phyloP scores from a whole-genome alignment of 306 rosid species.

The Crataegus laevigata region DNA sequence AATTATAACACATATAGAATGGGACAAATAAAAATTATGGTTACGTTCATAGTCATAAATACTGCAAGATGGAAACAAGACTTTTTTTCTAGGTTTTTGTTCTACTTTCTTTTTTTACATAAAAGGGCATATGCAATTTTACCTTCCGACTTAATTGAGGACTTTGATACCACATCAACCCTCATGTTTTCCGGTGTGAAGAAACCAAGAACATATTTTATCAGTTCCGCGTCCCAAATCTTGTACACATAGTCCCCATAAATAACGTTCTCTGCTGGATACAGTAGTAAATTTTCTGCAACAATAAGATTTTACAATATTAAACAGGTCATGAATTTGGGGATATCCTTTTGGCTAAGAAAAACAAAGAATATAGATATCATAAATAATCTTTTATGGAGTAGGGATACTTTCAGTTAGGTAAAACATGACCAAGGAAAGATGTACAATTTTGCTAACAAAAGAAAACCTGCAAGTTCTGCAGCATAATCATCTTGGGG shows the following conservation, averaged over 20 bases:
- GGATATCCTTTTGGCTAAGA: neutral
- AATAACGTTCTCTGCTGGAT: slow-evolving; percentile 80
- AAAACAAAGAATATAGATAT: neutral
- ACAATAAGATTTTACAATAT: slow-evolving; percentile 18
- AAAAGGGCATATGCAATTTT: neutral
- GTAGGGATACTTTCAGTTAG: neutral
- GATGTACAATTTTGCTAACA: neutral
- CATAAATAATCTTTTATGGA: neutral
- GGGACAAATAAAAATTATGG: neutral
- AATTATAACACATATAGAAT: neutral
- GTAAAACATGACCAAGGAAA: neutral
- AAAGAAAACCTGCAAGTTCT: slow-evolving; percentile 70
- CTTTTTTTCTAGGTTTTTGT: neutral
- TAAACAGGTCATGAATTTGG: neutral
- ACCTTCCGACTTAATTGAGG: slow-evolving; percentile 54
- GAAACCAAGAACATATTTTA: slow-evolving; percentile 63
- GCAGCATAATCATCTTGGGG: slow-evolving; percentile 98
- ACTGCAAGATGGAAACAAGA: slow-evolving; percentile 1
- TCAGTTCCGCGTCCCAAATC: slow-evolving; percentile 71
- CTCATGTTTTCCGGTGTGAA: slow-evolving; percentile 93
- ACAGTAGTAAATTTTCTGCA: slow-evolving; percentile 65
- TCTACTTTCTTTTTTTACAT: neutral
- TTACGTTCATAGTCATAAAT: neutral
- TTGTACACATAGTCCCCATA: slow-evolving; percentile 75
- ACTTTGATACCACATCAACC: slow-evolving; percentile 71